These are phyloP conservation scores for Davidsoniella eucalypti DNA, from an alignment of 2,329 filamentous ascomycete species.

Conservation along the genomic window DNA sequence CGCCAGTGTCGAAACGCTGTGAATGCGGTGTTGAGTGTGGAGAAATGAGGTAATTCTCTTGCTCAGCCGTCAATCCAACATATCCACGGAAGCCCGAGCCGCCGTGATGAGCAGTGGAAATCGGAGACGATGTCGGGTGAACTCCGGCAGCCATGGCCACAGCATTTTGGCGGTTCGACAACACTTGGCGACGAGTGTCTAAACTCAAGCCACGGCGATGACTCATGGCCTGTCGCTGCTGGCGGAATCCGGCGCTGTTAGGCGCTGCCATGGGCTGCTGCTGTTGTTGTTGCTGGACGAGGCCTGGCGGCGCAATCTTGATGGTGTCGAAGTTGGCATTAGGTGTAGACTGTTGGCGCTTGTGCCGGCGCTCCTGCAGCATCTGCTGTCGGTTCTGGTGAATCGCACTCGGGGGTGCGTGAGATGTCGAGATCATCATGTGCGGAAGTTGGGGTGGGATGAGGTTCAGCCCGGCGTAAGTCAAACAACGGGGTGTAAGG, in stretches of 20 bases:
- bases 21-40: constrained; percentile 38
- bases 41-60: constrained; percentile 40
- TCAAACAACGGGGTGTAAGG: not conserved
- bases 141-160: constrained; percentile 15
- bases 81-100: not conserved
- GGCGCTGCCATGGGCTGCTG: constrained; percentile 20
- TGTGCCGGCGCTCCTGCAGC: constrained; percentile 36
- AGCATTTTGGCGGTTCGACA: constrained; percentile 6
- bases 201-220: constrained; percentile 77
- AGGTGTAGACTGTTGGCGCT: constrained; percentile 77
- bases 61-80: constrained; percentile 20
- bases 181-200: constrained; percentile 46
- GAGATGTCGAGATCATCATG: constrained; percentile 9
- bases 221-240: constrained; percentile 19
- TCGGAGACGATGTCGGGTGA: constrained; percentile 24
- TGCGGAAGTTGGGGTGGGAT: not conserved
- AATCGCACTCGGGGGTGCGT: constrained; percentile 11
- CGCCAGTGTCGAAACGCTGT: constrained; percentile 34
- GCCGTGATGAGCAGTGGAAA: constrained; percentile 14
- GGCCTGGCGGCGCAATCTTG: constrained; percentile 39
- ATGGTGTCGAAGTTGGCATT: constrained; percentile 53
- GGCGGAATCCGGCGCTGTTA: not conserved
- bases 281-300: constrained; percentile 33
- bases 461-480: not conserved
- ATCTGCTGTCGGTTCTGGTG: constrained; percentile 9